These are phyloP conservation scores for Cercophora sp. DNA, from an alignment of 495 filamentous ascomycete genomes.

Conservation along the genomic window DNA sequence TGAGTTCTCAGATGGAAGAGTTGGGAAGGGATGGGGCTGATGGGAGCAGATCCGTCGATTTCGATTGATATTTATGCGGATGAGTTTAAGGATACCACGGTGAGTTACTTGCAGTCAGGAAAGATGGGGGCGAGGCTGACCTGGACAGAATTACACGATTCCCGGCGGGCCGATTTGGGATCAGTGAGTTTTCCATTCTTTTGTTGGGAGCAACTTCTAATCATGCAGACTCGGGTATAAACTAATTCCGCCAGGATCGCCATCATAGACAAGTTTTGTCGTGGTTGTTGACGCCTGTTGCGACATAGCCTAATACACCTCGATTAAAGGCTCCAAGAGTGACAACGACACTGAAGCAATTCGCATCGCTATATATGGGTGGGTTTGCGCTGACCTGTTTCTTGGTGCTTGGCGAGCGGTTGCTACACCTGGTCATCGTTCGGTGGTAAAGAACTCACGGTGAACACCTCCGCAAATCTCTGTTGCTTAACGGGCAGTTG, in stretches of 20 bases:
- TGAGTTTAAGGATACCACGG: constrained; percentile 28
- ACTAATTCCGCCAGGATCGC: constrained; percentile 1
- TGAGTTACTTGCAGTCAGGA: constrained; percentile 15
- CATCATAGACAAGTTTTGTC: constrained; percentile 33
- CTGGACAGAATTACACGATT: constrained; percentile 37
- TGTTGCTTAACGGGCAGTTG: too few species aligned
- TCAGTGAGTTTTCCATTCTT: constrained; percentile 24
- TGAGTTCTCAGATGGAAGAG: constrained; percentile 16
- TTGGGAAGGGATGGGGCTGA: constrained; percentile 23
- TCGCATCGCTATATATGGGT: too few species aligned
- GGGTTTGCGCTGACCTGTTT: too few species aligned
- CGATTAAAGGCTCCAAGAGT: too few species aligned
- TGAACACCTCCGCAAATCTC: too few species aligned
- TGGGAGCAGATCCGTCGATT: constrained; percentile 43
- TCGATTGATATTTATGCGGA: constrained; percentile 47
- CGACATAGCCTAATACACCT: too few species aligned
- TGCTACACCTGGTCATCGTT: too few species aligned
- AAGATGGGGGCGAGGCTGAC: constrained; percentile 12
- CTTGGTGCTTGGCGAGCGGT: too few species aligned
- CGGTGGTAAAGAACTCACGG: too few species aligned
- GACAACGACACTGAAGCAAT: too few species aligned
- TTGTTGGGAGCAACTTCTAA: not conserved
- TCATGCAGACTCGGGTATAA: constrained; percentile 9
- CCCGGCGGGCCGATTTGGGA: constrained; percentile 45
- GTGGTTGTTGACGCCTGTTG: too few species aligned